Percentiles rank a stretch among this genome's conserved stretches.
phyloP scores from a whole-genome alignment of 805 yeast species.

The Candida germanica region DNA sequence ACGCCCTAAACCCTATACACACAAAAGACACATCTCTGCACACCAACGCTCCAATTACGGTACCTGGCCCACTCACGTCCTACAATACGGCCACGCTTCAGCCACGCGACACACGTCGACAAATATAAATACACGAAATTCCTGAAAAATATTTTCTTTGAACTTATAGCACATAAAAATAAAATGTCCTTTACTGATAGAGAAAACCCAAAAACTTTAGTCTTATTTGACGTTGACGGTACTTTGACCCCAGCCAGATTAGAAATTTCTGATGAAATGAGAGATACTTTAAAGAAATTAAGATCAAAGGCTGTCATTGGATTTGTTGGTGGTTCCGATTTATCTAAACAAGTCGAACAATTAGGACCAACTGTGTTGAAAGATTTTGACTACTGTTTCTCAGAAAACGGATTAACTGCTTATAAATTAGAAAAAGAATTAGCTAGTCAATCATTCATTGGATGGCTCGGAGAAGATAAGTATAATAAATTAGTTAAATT shows the following conservation, averaged over 20 bases:
- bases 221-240: constrained; percentile 96
- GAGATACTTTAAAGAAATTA: constrained; percentile 61
- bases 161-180: too few species aligned
- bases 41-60: too few species aligned
- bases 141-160: not conserved
- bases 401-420: constrained; percentile 98
- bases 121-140: not conserved
- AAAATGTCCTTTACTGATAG: constrained; percentile 63
- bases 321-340: constrained; percentile 96
- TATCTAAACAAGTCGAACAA: constrained; percentile 93
- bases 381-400: constrained; percentile 92
- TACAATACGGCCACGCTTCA: too few species aligned
- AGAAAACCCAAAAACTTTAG: constrained; percentile 82
- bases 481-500: constrained; percentile 87
- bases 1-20: too few species aligned
- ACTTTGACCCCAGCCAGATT: constrained; percentile 97
- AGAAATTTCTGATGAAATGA: constrained; percentile 73
- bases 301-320: constrained; percentile 94
- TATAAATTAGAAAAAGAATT: constrained; percentile 85
- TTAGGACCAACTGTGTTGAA: constrained; percentile 73
- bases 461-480: constrained; percentile 93
- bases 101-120: too few species aligned
- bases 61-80: too few species aligned
- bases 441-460: constrained; percentile 90
- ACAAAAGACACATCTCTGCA: too few species aligned